Evolutionary conservation across 306 rosid genomes (phyloP), one percentile per base, ranked within the genome.

Genomic region (Amphicarpaea edgeworthii): DNA sequence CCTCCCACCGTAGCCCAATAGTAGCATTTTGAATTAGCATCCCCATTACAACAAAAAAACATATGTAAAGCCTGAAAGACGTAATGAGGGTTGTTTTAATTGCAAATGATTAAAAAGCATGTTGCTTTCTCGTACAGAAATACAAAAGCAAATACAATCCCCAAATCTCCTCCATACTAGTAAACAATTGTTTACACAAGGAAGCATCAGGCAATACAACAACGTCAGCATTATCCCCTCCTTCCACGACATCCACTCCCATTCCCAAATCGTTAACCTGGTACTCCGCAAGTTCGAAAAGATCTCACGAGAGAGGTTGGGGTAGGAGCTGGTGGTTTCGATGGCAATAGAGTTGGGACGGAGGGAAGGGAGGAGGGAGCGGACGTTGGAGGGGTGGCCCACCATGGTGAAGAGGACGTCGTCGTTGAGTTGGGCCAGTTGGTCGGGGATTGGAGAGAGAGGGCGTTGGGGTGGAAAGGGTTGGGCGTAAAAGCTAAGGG

Each of bases 181-280:
- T 62, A 63, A 80, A 90, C 17, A 93, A 19, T 68, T 93, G 98
- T 80, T 90, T 93, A 12, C 82, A 72, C 73, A 93, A 55, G 1
- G 91, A 79, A 82, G 95, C 98, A 3, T 90, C 95, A 12, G 98
- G 98, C 86, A 93, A 71, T 6, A 86, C 98, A 15, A 70, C 89
- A 53, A 72, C 84, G 8, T 64, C 69, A 55, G 11, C 87, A 49
- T 82, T 86, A 32, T 80, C 88, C 24, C 12, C 83, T 34, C 80
- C 85, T 67, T 87, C 96, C 6, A 82, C 89, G 61, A 80, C 77
- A 79, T 89, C 83, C 50, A 90, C 89, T 0, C 89, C 96, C 96
- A 89, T 87, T 7, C 96, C 98, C 83, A 93, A 72, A 79, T 93
- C 98, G 88, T 90, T 93, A 71, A 93, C 93, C 82, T 85, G 83